These are phyloP conservation scores for Cladosporium sp. DNA, from an alignment of 2,329 filamentous ascomycete species.

Conservation along the genomic window DNA sequence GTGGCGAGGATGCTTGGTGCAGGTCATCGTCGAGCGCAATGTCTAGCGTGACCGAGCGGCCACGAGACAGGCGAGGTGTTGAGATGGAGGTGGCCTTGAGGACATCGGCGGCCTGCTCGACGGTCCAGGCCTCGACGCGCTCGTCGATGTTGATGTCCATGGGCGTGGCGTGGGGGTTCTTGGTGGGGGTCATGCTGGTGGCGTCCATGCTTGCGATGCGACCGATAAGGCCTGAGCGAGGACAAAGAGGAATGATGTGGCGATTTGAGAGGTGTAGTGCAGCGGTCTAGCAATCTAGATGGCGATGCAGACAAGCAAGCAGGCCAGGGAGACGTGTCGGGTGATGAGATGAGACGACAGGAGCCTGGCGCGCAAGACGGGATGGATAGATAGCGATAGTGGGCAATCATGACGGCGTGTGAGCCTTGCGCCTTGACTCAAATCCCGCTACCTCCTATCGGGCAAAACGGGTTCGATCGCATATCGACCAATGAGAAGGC, in stretches of 20 bases:
- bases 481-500: not conserved
- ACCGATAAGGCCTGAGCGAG: not conserved
- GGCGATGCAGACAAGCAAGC: not conserved
- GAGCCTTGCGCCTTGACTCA: not conserved
- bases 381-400: conserved; percentile 3
- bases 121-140: conserved; percentile 49
- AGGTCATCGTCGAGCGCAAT: conserved; percentile 67
- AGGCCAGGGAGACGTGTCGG: not conserved
- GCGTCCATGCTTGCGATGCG: conserved; percentile 10
- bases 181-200: conserved; percentile 9
- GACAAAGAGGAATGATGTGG: not conserved
- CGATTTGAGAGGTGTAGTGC: not conserved
- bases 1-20: conserved; percentile 28
- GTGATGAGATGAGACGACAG: not conserved
- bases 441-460: not conserved
- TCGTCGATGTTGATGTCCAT: conserved; percentile 29
- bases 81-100: conserved; percentile 44
- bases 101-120: conserved; percentile 46
- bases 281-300: not conserved
- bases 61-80: conserved; percentile 40
- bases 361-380: conserved; percentile 1
- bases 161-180: conserved; percentile 10
- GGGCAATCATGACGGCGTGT: conserved; percentile 1
- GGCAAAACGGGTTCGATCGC: not conserved
- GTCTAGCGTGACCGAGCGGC: conserved; percentile 64